Evolutionary conservation across 768 basidiomycete genomes (phyloP), one percentile per base, ranked within the genome.

Genomic region (Psilocybe cubensis): DNA sequence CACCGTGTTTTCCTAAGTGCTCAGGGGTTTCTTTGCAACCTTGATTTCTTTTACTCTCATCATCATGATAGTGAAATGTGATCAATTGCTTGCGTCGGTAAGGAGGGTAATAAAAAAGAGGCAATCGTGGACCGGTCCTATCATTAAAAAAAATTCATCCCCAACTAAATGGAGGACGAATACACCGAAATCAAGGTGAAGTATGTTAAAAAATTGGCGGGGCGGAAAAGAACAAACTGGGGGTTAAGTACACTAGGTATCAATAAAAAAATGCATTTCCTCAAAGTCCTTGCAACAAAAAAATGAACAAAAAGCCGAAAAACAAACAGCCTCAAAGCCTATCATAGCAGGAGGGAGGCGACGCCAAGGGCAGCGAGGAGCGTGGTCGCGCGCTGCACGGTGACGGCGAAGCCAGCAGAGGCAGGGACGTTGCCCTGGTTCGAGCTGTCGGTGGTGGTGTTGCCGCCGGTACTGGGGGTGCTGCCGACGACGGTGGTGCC

Each of bases 291-390:
- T 35, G 8, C 20, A 41, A 20, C 20, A 4, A 41, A 41, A 41
- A 41, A 5, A 5, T 20, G 12, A 4, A 41, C 20, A 14, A 5
- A 4, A 27, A 46, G 9, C 42, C 42, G 12, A 44, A 28, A 11
- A 46, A 24, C 3, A n/a, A 25, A 46, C 31, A 14, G 14, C 31
- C 14, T 23, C 8, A 11, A 28, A n/a, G 45, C 24, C 3, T 14
- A 1, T n/a, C 61, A 72, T 33, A 70, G 53, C 20, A 59, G 48
- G 33, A 70, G 54, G 43, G 64, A 56, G 35, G 53, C 63, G 29
- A 69, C 35, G 24, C 56, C 67, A 1, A 65, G 29, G 27, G 58
- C 59, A 21, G 52, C 57, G 33, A 69, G 48, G 11, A 66, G 47
- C 17, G 66, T 44, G 35, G 63, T 62, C 28, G 53, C 38, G 41